Evolutionary conservation across 768 basidiomycete genomes (phyloP), one percentile per base, ranked within the genome.

Genomic region (Trametes cubensis): DNA sequence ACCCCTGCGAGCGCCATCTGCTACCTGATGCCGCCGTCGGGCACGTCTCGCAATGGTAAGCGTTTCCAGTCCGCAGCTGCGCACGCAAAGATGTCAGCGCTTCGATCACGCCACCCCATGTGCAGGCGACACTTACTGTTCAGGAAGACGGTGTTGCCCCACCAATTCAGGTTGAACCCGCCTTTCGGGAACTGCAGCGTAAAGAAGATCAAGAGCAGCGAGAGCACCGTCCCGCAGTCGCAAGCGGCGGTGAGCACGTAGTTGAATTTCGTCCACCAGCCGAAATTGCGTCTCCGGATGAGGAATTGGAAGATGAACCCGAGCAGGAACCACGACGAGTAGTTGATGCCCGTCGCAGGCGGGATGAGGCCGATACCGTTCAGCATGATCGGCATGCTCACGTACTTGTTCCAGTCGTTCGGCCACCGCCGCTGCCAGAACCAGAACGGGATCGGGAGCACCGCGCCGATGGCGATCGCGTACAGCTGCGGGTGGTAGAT

Each of bases 321-420:
- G 21, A 90, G 84, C 10, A 89, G 79, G 72, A 96, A 89, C 91
- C 91, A 97, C 20, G 88, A 84, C 15, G 90, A 89, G 72, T 93
- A 98, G 77, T 98, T 98, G 81, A 98, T 92, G n/a, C 95, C 95
- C 48, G 86, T 92, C 25, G 93, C 91, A 3, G 95, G 95, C 11
- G 96, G 96, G 60, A 97, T 94, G 63, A 75, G 81, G 18, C 85
- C 82, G 25, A 93, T 84, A 20, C 93, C 93, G 67, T 85, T 92
- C 51, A 98, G 81, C 26, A 95, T 74, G 63, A 98, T 88, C 0
- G 95, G 94, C 0, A 90, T 86, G 76, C 85, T 90, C 69, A 97
- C 82, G 73, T 85, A 89, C 66, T 87, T 85, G 68, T 88, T 80
- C 84, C 92, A 90, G 25, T 88, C 86, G 45, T 86, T 84, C 20